Evolutionary conservation across 257 asterid species (phyloP), one percentile per base, ranked within the genome.

Genomic region (Rauvolfia tetraphylla): DNA sequence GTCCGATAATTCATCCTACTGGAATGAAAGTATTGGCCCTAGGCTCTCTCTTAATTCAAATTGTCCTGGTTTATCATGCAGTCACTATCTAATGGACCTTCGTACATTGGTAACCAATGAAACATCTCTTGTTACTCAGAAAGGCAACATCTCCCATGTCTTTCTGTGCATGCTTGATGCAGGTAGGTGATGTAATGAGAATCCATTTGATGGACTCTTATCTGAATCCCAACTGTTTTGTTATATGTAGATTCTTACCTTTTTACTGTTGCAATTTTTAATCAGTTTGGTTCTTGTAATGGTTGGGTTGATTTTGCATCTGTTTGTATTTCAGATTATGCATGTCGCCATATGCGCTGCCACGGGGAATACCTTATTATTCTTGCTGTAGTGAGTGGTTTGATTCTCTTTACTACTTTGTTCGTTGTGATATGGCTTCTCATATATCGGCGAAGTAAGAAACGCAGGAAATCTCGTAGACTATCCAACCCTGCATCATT

Each of bases 341-440:
- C 76, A 75, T 95, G 98, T 74, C 91, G 65, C 75, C 93, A 89
- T 62, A 89, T 90, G 98, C 98, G 79, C 81, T 95, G 98, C 91
- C 95, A 90, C 84, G 65, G 82, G 77, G 98, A 89, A 72, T 95
- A 92, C 86, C 92, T 88, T 65, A 90, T 92, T 77, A 88, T 89
- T 84, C 98, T 95, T 82, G 87, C 91, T 68, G 96, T 87, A 76
- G 98, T 95, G 85, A 92, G 98, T 79, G 98, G 95, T 74, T 77
- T 95, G 77, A 92, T 95, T 79, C 88, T 95, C 80, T 90, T 82
- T 86, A 89, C 90, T 72, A 90, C 96, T 61, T 85, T 88, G 70
- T 90, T 89, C 73, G 92, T 95, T 79, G 98, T 95, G 51, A 68
- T 86, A 76, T 95, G 98, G 98, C 96, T 95, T 83, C 98, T 95